These are phyloP conservation scores for Prunella vulgaris DNA, from an alignment of 257 asterid genomes.

Conservation along the genomic window DNA sequence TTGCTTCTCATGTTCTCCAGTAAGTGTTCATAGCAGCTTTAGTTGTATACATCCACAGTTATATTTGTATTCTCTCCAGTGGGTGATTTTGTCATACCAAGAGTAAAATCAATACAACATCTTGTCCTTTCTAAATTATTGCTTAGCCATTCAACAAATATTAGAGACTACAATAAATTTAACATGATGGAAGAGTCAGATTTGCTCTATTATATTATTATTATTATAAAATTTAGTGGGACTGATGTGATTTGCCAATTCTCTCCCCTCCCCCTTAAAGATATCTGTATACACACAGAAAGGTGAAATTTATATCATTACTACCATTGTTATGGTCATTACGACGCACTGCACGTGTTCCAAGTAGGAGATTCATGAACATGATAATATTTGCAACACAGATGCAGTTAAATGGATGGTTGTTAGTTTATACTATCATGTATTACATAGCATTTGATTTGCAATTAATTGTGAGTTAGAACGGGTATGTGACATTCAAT, in stretches of 20 bases:
- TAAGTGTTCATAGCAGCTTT: conserved; percentile 33
- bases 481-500: too few species aligned
- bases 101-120: neutral
- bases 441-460: neutral
- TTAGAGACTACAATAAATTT: neutral
- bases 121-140: neutral
- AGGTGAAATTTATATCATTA: neutral
- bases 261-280: too few species aligned
- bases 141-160: neutral
- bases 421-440: neutral
- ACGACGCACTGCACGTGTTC: conserved; percentile 72
- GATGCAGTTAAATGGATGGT: neutral
- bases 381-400: neutral
- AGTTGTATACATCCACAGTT: too few species aligned
- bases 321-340: conserved; percentile 81
- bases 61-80: too few species aligned
- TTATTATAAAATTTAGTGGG: too few species aligned
- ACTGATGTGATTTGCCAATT: too few species aligned
- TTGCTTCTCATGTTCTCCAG: conserved; percentile 96
- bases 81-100: neutral
- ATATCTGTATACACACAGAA: too few species aligned
- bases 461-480: neutral
- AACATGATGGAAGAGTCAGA: neutral
- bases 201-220: neutral
- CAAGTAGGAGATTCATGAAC: conserved; percentile 27